Conservation (phyloP, 495 filamentous ascomycete species). For the Penicillium egyptiacum region DNA sequence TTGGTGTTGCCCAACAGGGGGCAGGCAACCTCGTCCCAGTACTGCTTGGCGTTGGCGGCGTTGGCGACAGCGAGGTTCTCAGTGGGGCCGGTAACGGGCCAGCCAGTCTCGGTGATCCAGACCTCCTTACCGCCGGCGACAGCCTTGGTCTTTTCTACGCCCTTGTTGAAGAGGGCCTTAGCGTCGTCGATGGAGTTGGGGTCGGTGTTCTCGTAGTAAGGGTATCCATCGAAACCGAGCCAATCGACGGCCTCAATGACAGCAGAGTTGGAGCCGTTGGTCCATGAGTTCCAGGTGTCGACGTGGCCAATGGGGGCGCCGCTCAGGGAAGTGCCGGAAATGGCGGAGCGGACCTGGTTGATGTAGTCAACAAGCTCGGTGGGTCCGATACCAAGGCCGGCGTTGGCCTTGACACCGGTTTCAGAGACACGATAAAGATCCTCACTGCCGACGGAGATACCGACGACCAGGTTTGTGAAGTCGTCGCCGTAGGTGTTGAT, state of each 20-base stretch:
- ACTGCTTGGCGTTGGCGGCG: constrained; percentile 68
- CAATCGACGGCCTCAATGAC: constrained; percentile 73
- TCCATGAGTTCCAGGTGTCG: constrained; percentile 89
- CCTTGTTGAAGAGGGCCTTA: constrained; percentile 61
- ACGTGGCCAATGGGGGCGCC: constrained; percentile 73
- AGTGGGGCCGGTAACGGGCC: constrained; percentile 67
- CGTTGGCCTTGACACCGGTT: constrained; percentile 49
- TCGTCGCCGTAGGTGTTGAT: constrained; percentile 60
- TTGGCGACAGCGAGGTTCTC: constrained; percentile 63
- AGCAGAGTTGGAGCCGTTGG: constrained; percentile 66
- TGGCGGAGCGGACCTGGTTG: constrained; percentile 56
- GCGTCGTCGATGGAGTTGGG: constrained; percentile 63
- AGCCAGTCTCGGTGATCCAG: constrained; percentile 91
- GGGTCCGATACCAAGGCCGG: constrained; percentile 59
- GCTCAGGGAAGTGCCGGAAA: constrained; percentile 58
- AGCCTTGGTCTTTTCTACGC: constrained; percentile 56
- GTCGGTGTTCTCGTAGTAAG: constrained; percentile 72
- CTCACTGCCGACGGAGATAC: constrained; percentile 90
- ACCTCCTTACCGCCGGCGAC: constrained; percentile 66
- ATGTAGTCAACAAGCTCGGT: constrained; percentile 64
- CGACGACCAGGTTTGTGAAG: constrained; percentile 66
- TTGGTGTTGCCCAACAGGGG: constrained; percentile 63
- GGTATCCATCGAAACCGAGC: constrained; percentile 74
- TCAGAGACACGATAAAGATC: constrained; percentile 81
- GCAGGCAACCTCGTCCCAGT: constrained; percentile 81